A percentile compares a stretch with the other conserved stretches of the same genome.
Evolutionary conservation across 768 basidiomycete species (phyloP).

Genomic region (Pleurotus platypus): DNA sequence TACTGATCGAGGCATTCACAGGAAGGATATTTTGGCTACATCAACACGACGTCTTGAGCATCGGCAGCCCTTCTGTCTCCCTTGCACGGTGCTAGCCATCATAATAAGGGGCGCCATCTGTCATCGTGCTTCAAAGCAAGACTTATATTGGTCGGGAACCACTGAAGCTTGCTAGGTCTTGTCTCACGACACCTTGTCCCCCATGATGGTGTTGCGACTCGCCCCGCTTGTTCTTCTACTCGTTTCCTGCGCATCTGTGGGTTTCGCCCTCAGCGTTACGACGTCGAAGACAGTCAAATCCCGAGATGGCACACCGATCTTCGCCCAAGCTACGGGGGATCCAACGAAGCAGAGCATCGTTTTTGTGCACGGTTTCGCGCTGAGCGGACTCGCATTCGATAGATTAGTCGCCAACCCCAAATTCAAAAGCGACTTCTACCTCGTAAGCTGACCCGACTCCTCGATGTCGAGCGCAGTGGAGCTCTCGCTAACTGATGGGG

Average conservation of each 20-base stretch:
- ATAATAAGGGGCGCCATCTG: neutral
- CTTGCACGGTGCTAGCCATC: neutral
- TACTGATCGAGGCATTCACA: too few relatives aligned
- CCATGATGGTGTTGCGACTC: neutral
- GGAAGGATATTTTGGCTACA: too few relatives aligned
- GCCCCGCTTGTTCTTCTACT: neutral
- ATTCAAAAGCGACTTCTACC: too few relatives aligned
- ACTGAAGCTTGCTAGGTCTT: neutral
- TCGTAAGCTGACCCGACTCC: too few relatives aligned
- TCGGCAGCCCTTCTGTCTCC: too few relatives aligned
- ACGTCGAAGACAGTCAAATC: neutral
- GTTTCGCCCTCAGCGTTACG: neutral
- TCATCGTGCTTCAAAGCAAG: neutral
- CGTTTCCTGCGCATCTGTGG: neutral
- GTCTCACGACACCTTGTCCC: neutral
- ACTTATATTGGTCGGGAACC: neutral
- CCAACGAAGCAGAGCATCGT: conserved; percentile 32
- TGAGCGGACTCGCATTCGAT: conserved; percentile 32
- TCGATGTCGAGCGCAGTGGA: too few relatives aligned
- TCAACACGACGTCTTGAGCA: too few relatives aligned
- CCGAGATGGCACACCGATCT: conserved; percentile 34
- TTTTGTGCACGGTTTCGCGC: conserved; percentile 37
- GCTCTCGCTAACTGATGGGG: too few relatives aligned
- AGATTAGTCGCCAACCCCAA: conserved; percentile 23
- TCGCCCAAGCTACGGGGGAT: conserved; percentile 35